These are phyloP conservation scores for Schrenkiella parvula DNA, from an alignment of 345 rosid species.

Conservation along the genomic window DNA sequence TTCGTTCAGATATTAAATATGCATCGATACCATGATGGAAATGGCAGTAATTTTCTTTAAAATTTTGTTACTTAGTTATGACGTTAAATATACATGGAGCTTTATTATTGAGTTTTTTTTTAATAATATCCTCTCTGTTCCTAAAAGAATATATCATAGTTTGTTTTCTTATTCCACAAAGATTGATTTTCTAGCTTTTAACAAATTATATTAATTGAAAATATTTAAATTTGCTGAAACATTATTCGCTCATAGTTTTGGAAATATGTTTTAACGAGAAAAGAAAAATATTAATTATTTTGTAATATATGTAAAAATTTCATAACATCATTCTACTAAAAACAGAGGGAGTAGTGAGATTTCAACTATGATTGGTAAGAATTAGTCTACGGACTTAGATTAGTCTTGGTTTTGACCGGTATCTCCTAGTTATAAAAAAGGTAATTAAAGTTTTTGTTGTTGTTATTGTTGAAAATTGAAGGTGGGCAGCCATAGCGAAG, in stretches of 20 bases:
- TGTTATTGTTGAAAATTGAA: not conserved
- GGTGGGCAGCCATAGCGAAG: conserved; percentile 36
- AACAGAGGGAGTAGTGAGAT: no score
- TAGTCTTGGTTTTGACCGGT: not conserved
- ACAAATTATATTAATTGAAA: no score
- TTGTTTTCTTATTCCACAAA: no score
- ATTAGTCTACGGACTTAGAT: not conserved
- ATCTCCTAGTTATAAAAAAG: not conserved
- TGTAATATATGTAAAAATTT: no score
- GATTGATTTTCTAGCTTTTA: no score
- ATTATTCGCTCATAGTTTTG: no score
- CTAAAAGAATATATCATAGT: no score
- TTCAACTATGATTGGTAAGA: not conserved
- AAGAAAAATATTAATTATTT: no score
- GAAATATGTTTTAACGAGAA: no score
- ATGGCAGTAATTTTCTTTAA: not conserved
- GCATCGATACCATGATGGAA: not conserved
- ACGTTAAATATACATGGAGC: not conserved
- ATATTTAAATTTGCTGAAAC: no score
- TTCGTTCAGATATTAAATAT: not conserved
- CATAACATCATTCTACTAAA: no score
- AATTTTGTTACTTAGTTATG: not conserved
- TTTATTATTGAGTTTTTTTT: not conserved
- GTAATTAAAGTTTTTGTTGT: not conserved
- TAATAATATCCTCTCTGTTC: no score